Evolutionary conservation across 768 basidiomycete species (phyloP).

Genomic region (Cystobasidium tubakii): DNA sequence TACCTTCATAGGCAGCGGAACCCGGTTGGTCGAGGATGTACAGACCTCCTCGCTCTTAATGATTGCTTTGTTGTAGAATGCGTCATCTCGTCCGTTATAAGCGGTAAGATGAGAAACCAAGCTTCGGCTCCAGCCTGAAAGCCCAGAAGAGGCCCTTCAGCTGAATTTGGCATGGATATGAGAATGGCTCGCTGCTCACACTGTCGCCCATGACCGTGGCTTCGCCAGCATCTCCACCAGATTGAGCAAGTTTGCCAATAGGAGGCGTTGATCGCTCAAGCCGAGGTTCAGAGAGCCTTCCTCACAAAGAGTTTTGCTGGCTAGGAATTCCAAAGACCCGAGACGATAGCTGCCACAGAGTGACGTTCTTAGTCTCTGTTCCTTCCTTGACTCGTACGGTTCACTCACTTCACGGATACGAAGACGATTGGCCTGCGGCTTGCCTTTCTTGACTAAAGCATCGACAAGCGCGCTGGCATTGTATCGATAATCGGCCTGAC

Average conservation of each 20-base stretch:
- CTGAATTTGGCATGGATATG: too few relatives aligned
- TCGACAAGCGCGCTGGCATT: not conserved
- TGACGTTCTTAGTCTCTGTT: not conserved
- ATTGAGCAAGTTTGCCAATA: constrained; percentile 60
- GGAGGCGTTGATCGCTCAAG: constrained; percentile 51
- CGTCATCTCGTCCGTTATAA: constrained; percentile 22
- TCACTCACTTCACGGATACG: not conserved
- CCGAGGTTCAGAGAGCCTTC: constrained; percentile 1
- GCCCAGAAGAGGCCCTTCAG: not conserved
- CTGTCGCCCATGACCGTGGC: constrained; percentile 51
- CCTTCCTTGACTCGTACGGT: not conserved
- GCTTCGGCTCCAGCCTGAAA: not conserved
- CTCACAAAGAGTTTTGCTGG: too few relatives aligned
- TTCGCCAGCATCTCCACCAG: constrained; percentile 62
- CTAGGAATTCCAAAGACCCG: not conserved
- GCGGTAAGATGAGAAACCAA: constrained; percentile 2
- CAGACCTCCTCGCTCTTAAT: constrained; percentile 18
- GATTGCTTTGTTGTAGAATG: constrained; percentile 12
- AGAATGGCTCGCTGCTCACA: too few relatives aligned
- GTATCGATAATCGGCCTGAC: constrained; percentile 3
- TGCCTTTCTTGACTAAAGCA: not conserved
- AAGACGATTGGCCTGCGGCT: not conserved
- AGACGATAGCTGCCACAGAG: constrained; percentile 19
- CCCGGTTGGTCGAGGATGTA: constrained; percentile 1
- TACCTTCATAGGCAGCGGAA: not conserved